A percentile compares a stretch with the other conserved stretches of the same genome.
Conservation (phyloP, 495 filamentous ascomycete genomes). For the Tuber borchii region DNA sequence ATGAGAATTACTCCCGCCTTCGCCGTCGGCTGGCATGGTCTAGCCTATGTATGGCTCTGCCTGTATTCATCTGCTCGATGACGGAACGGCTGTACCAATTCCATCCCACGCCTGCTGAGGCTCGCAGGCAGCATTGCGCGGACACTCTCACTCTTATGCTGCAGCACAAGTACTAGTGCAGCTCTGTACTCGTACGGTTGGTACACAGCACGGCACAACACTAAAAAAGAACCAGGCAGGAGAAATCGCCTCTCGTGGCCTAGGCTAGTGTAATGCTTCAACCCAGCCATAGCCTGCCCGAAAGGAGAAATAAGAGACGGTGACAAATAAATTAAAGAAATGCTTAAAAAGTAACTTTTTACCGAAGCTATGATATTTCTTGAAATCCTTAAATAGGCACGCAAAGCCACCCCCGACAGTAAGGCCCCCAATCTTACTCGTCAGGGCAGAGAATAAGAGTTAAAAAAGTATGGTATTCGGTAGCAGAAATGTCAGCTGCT, state of each 20-base stretch:
- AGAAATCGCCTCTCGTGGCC: neutral
- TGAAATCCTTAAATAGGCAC: neutral
- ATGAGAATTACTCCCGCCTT: conserved; percentile 32
- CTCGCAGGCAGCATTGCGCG: neutral
- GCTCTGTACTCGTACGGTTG: neutral
- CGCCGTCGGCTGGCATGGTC: neutral
- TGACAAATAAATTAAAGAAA: neutral
- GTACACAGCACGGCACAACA: neutral
- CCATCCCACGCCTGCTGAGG: neutral
- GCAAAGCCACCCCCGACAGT: neutral
- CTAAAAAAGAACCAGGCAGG: neutral
- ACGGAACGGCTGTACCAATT: conserved; percentile 31
- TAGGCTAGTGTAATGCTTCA: neutral
- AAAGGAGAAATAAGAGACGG: neutral
- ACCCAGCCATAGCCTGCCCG: neutral
- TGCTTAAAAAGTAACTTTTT: neutral
- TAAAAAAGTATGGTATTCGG: conserved; percentile 30
- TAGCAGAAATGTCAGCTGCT: conserved; percentile 37
- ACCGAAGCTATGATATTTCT: neutral
- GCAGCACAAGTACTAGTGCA: neutral
- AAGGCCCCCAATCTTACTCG: conserved; percentile 24
- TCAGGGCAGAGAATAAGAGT: conserved; percentile 15
- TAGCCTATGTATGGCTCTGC: neutral
- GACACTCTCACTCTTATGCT: neutral
- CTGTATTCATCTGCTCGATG: conserved; percentile 26